A percentile compares a stretch with the other conserved stretches of the same genome.
phyloP scores from a whole-genome alignment of 2,329 filamentous ascomycete genomes.

The Sporothrix humicola region DNA sequence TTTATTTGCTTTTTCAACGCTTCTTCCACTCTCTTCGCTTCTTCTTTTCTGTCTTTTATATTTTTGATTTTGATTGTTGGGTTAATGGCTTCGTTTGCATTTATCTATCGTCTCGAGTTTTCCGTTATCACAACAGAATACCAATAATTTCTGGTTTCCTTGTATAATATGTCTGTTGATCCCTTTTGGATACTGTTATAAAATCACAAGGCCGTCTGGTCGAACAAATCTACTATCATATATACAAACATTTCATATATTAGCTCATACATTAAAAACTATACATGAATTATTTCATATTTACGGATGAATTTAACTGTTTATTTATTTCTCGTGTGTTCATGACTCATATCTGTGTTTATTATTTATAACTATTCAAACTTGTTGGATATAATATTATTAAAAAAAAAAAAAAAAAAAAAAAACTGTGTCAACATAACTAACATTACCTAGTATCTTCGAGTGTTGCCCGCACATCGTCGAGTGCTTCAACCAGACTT shows the following conservation, averaged over 20 bases:
- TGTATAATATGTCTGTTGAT: not conserved
- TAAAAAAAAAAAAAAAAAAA: not conserved
- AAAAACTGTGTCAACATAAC: not conserved
- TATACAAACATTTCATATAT: no score
- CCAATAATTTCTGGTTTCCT: conserved; percentile 7
- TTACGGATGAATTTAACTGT: no score
- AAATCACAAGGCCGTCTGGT: no score
- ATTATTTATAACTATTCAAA: not conserved
- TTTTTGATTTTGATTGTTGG: not conserved
- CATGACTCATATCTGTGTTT: not conserved
- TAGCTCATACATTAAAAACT: no score
- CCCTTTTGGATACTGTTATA: not conserved
- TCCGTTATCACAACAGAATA: not conserved
- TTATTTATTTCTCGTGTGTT: no score
- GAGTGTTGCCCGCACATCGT: conserved; percentile 49
- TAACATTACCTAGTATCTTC: not conserved
- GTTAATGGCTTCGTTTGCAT: not conserved
- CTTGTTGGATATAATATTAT: not conserved
- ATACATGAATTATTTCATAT: no score
- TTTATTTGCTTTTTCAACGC: conserved; percentile 9
- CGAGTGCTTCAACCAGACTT: conserved; percentile 50
- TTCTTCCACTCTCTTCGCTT: conserved; percentile 15
- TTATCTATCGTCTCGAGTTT: not conserved
- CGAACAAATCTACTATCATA: no score
- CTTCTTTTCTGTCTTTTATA: conserved; percentile 31